Evolutionary conservation across 2,329 filamentous ascomycete species (phyloP).

Genomic region (Alternaria sp.): DNA sequence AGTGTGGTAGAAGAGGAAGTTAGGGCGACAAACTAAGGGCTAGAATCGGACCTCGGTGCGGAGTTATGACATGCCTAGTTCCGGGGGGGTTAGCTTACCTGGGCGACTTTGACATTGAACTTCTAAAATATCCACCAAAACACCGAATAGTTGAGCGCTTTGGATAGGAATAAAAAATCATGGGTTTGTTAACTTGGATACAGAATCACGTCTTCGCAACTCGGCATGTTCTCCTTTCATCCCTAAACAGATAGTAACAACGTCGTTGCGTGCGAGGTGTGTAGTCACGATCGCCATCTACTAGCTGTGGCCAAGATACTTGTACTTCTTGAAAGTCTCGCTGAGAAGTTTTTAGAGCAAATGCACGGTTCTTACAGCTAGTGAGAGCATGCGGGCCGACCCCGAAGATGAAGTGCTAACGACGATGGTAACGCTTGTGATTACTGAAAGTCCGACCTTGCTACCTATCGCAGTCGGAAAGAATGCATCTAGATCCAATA

Average conservation of each 20-base stretch:
- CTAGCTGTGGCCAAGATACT: background rate
- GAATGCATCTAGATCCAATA: conserved; percentile 16
- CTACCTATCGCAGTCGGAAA: conserved; percentile 24
- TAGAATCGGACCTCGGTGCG: background rate
- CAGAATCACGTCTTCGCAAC: background rate
- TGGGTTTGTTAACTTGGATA: background rate
- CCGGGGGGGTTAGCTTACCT: background rate
- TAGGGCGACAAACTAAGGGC: no score
- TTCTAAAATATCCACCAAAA: background rate
- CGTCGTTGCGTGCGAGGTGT: background rate
- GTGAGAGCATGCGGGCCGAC: conserved; percentile 14
- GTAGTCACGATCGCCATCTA: background rate
- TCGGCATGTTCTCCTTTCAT: background rate
- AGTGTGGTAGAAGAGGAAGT: background rate
- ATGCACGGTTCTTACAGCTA: background rate
- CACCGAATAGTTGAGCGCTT: no score
- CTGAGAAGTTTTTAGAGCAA: background rate
- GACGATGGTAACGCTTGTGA: conserved; percentile 29
- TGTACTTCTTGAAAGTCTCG: background rate
- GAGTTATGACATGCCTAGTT: background rate
- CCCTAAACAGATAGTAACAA: background rate
- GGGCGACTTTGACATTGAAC: background rate
- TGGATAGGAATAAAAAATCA: no score
- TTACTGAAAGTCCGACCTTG: conserved; percentile 21
- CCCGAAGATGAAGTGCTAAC: conserved; percentile 10